Conservation (phyloP, 2,329 filamentous ascomycete genomes). For the Cytospora chrysosperma region DNA sequence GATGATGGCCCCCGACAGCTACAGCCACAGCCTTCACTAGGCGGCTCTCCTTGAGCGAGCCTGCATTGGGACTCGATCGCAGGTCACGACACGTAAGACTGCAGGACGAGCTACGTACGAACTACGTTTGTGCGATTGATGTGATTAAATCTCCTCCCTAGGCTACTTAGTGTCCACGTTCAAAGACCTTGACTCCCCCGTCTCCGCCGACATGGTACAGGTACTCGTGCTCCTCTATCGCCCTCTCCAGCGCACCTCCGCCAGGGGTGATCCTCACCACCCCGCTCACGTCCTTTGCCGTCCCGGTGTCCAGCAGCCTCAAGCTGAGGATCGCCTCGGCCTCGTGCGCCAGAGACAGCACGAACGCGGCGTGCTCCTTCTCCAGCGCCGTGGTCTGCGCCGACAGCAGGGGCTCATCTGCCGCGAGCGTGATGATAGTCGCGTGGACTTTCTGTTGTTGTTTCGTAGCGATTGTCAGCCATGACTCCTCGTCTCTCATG, state of each 20-base stretch:
- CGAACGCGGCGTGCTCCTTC: slow-evolving; percentile 67
- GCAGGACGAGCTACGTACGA: neutral
- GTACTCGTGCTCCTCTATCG: slow-evolving; percentile 64
- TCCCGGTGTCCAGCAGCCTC: slow-evolving; percentile 78
- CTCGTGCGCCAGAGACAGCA: slow-evolving; percentile 71
- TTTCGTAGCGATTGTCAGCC: neutral
- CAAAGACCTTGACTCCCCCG: slow-evolving; percentile 79
- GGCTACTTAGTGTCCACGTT: slow-evolving; percentile 61
- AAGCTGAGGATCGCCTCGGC: slow-evolving; percentile 71
- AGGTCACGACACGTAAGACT: neutral
- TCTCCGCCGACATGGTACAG: slow-evolving; percentile 80
- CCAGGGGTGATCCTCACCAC: slow-evolving; percentile 74
- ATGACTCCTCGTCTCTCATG: too few species aligned
- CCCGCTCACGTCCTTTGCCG: slow-evolving; percentile 87
- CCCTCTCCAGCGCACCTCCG: slow-evolving; percentile 32
- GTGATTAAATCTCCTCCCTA: slow-evolving; percentile 1
- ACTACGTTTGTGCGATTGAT: too few species aligned
- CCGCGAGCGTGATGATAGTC: slow-evolving; percentile 66
- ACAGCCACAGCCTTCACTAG: neutral
- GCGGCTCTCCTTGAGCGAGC: neutral
- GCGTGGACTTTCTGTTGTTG: slow-evolving; percentile 62
- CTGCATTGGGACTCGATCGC: neutral
- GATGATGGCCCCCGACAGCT: neutral
- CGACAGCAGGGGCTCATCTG: slow-evolving; percentile 70
- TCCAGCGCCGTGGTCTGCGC: slow-evolving; percentile 64